These are phyloP conservation scores for Populus nigra DNA, from an alignment of 345 rosid species.

Conservation along the genomic window DNA sequence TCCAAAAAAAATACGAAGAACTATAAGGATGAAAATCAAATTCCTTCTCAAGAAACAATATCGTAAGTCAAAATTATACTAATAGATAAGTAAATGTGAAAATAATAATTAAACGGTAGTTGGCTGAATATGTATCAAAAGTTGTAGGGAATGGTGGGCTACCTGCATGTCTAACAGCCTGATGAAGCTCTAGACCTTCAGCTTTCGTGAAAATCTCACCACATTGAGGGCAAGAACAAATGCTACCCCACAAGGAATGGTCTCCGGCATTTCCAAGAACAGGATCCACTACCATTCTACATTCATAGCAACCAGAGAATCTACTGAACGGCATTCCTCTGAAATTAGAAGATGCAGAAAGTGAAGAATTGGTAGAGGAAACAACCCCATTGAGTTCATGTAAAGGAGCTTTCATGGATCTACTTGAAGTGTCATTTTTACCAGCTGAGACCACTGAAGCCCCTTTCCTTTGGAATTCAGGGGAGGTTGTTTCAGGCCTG, in stretches of 20 bases:
- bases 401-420: constrained; percentile 55
- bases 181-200: constrained; percentile 71
- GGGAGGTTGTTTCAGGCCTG: constrained; percentile 42
- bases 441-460: constrained; percentile 23
- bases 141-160: neutral
- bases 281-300: constrained; percentile 79
- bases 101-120: neutral
- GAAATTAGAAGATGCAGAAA: constrained; percentile 39
- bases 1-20: neutral
- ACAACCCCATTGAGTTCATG: constrained; percentile 38
- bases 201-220: constrained; percentile 67
- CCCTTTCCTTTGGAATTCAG: constrained; percentile 47
- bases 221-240: constrained; percentile 63
- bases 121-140: neutral
- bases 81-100: neutral
- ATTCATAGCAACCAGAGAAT: constrained; percentile 75
- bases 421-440: constrained; percentile 34
- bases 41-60: neutral
- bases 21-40: neutral
- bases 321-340: constrained; percentile 68
- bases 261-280: constrained; percentile 53
- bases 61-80: neutral
- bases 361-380: constrained; percentile 42
- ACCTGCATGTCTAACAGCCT: constrained; percentile 73
- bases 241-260: constrained; percentile 51